These are phyloP conservation scores for Botrytis byssoidea DNA, from an alignment of 2,329 filamentous ascomycete species.

Conservation along the genomic window DNA sequence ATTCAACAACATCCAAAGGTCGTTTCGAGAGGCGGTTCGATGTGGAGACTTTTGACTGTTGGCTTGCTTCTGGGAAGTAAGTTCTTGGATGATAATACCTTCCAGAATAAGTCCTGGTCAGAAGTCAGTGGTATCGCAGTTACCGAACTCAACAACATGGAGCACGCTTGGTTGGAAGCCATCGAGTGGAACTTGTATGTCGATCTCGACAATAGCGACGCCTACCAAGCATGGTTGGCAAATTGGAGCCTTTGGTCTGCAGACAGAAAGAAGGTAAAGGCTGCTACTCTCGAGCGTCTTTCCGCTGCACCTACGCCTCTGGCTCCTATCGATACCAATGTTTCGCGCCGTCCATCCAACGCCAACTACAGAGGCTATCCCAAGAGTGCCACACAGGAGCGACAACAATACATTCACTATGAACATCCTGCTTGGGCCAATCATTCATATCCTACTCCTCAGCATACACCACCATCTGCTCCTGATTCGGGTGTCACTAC, in stretches of 20 bases:
- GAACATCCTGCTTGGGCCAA: conserved; percentile 38
- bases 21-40: conserved; percentile 51
- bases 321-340: conserved; percentile 58
- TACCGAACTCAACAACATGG: conserved; percentile 63
- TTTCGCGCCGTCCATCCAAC: conserved; percentile 46
- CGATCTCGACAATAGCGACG: conserved; percentile 60
- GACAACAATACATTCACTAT: conserved; percentile 35
- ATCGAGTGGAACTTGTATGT: conserved; percentile 70
- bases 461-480: conserved; percentile 53
- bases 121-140: conserved; percentile 73
- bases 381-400: conserved; percentile 43
- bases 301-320: conserved; percentile 38
- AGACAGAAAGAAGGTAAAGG: conserved; percentile 43
- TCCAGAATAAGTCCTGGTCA: conserved; percentile 75
- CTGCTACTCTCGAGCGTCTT: conserved; percentile 42
- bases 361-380: conserved; percentile 49
- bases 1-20: conserved; percentile 54
- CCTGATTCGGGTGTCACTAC: conserved; percentile 54
- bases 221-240: conserved; percentile 62
- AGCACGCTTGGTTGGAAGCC: conserved; percentile 65
- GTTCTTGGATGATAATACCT: conserved; percentile 76
- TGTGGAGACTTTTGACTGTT: conserved; percentile 69
- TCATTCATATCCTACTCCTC: conserved; percentile 36
- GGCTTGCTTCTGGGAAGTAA: conserved; percentile 70
- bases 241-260: conserved; percentile 64